These are phyloP conservation scores for Hypoxylon rubiginosum DNA, from an alignment of 2,329 filamentous ascomycete genomes.

Conservation along the genomic window DNA sequence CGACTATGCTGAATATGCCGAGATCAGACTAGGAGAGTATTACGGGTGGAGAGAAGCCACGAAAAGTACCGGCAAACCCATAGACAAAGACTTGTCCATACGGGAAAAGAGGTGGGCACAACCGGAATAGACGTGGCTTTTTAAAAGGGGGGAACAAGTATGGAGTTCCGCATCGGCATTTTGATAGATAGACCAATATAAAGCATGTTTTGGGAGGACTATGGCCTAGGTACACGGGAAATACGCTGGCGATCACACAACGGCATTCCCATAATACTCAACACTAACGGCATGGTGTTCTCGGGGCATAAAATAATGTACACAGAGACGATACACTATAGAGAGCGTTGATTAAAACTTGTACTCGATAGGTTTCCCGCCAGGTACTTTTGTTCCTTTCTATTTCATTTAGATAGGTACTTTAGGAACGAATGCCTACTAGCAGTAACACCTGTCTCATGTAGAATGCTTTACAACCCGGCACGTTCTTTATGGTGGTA, in stretches of 20 bases:
- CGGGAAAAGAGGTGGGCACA: slow-evolving; percentile 86
- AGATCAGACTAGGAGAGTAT: slow-evolving; percentile 88
- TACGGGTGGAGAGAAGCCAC: slow-evolving; percentile 88
- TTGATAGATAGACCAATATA: slow-evolving; percentile 22
- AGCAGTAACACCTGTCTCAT: not conserved
- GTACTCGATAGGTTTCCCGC: no score
- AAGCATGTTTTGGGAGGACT: slow-evolving; percentile 1
- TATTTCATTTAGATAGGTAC: not conserved
- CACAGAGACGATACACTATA: not conserved
- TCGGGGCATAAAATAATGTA: not conserved
- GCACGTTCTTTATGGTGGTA: no score
- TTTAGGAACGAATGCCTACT: not conserved
- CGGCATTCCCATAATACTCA: slow-evolving; percentile 8
- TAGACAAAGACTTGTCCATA: slow-evolving; percentile 64
- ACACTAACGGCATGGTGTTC: slow-evolving; percentile 18
- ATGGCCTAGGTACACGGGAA: slow-evolving; percentile 4
- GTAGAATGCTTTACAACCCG: no score
- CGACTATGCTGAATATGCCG: slow-evolving; percentile 93
- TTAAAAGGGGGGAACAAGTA: not conserved
- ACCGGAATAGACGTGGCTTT: slow-evolving; percentile 49
- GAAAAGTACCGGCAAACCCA: slow-evolving; percentile 70
- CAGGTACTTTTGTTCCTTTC: not conserved
- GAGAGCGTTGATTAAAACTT: not conserved
- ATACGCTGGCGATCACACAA: slow-evolving; percentile 4
- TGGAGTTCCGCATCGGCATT: slow-evolving; percentile 9